Base-by-base conservation (phyloP, 495 filamentous ascomycete species). In the Talaromyces proteolyticus region DNA sequence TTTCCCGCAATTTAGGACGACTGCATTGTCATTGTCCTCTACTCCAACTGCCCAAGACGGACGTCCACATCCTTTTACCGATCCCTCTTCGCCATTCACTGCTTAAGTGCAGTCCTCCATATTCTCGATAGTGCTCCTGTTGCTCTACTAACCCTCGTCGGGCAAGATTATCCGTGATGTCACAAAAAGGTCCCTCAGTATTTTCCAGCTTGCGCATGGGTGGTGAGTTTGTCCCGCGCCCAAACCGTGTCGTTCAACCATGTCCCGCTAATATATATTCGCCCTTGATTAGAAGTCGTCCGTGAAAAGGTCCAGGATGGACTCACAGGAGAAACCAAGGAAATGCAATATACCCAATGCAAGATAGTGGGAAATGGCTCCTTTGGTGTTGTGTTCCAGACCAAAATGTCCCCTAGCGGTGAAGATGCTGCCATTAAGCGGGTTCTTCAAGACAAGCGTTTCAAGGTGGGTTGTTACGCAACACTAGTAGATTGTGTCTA, bases 281-380 rank as follows among this genome's bases (percentile, higher is more conserved):
- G 34, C 25, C 34, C 42, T 43, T 11, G 47, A 53, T 46, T 67
- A 98, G 93, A 98, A 77, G 88, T 97, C 49, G 90, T 98, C 60
- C 89, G 91, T 59, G 93, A 98, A 73, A 97, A 95, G 74, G 93
- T 98, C 54, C 93, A 98, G 72, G 93, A 98, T 80, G 93, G 93
- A 60, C 74, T 94, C 57, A 97, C 93, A 1, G 93, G 93, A 44
- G 94, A 98, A 63, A 91, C 88, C 52, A 87, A 86, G 66, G 93
- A 98, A 60, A 86, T 98, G 72, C 89, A 93, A 64, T 98, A 98
- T 62, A 97, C 93, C 39, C 93, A 98, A 66, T 98, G 93, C 74
- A 98, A 98, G 75, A 97, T 98, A 55, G 93, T 98, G n/a, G 93
- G 93, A 59, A 98, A 98, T 70, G 93, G 93, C 47, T 97, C 93